phyloP scores from a whole-genome alignment of 768 basidiomycete genomes.

The Mycena galericulata region DNA sequence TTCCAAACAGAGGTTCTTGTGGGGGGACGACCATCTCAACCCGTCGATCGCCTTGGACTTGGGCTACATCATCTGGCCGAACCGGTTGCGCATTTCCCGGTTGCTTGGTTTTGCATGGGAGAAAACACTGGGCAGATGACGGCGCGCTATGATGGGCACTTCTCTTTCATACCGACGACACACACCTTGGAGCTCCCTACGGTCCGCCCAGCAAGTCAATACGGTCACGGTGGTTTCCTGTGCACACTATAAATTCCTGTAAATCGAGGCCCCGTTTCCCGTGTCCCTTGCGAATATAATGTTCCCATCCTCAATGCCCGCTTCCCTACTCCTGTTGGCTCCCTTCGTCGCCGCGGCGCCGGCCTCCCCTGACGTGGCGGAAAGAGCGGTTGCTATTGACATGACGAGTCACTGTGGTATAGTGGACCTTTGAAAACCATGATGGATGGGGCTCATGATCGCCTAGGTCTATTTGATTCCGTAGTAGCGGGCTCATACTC shows the following conservation, averaged over 20 bases:
- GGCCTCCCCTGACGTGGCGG: slow-evolving; percentile 3
- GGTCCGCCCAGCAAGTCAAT: slow-evolving; percentile 6
- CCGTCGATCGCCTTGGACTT: background rate
- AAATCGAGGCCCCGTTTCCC: background rate
- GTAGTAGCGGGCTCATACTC: slow-evolving; percentile 14
- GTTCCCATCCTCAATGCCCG: slow-evolving; percentile 16
- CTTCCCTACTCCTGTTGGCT: slow-evolving; percentile 19
- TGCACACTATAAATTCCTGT: background rate
- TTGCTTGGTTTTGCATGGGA: slow-evolving; percentile 6
- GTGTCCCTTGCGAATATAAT: background rate
- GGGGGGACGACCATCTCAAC: background rate
- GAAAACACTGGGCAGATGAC: slow-evolving; percentile 16
- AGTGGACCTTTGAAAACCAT: too few relatives aligned
- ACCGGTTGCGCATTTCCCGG: background rate
- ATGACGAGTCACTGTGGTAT: slow-evolving; percentile 29
- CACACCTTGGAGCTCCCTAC: slow-evolving; percentile 12
- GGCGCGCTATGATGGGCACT: background rate
- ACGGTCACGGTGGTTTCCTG: background rate
- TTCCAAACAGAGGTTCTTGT: background rate
- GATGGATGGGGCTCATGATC: background rate
- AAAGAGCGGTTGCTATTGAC: slow-evolving; percentile 19
- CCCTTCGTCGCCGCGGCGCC: slow-evolving; percentile 15
- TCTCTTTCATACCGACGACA: slow-evolving; percentile 3
- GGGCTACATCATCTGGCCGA: background rate
- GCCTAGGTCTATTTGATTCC: slow-evolving; percentile 19